Base-by-base conservation (phyloP, 2,329 filamentous ascomycete genomes). In the Leptodontidium sp. region DNA sequence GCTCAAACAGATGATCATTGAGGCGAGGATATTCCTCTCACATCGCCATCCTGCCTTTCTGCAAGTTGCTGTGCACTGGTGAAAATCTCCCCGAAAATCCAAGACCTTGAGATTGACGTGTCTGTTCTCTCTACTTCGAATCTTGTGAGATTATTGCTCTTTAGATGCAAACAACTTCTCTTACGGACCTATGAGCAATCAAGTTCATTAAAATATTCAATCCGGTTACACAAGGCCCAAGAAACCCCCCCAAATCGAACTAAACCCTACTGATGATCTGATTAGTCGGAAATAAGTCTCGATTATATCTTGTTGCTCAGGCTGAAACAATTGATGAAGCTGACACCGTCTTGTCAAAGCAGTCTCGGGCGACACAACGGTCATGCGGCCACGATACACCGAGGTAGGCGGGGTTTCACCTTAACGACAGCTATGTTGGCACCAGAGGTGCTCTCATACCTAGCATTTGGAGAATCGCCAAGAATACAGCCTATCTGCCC, bases 401-500 rank as follows among this genome's bases (percentile, higher is more conserved):
- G 52, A 55, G 15, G 2, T 35, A 24, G 52, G 14, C 5, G 17
- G 52, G 14, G 15, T 35, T 55, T 55, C 14, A 35, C 26, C 7
- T 2, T 26, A 0, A 55, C 9, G 29, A 9, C 2, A 35, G 52
- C 11, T 26, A 5, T 9, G 9, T n/a, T n/a, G 9, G 9, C 26
- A 55, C 9, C 26, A 8, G 52, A 55, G 7, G 6, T 55, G 29
- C 52, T 14, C 14, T 55, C 29, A 1, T 11, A n/a, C 52, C 29
- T n/a, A 3, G 17, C 14, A 14, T 55, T 24, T 35, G 7, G 9
- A 35, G 8, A 35, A 17, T 35, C 29, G 52, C 26, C 52, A 26
- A 55, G 52, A n/a, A 26, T 55, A 26, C 52, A 17, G 52, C 26
- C 52, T 14, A 35, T 55, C 52, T 55, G 52, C 52, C 52, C 26